A percentile compares a stretch with the other conserved stretches of the same genome.
Conservation (phyloP, 192 early-diverging fungal species). For the Coemansia furcata region DNA sequence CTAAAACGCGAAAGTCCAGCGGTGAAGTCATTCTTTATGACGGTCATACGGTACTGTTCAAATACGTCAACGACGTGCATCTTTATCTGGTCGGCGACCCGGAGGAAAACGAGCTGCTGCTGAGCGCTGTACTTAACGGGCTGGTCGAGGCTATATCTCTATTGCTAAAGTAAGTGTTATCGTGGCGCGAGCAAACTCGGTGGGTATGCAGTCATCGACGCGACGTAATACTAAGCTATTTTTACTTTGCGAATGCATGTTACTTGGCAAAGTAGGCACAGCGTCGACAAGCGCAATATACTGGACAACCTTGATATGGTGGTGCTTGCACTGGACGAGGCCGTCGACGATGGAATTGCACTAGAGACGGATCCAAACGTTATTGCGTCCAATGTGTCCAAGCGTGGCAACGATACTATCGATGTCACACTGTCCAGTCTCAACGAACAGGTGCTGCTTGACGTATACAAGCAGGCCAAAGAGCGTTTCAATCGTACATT, state of each 20-base stretch:
- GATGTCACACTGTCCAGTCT: slow-evolving; percentile 64
- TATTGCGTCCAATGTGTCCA: slow-evolving; percentile 74
- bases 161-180: slow-evolving; percentile 71
- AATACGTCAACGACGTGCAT: slow-evolving; percentile 80
- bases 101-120: slow-evolving; percentile 94
- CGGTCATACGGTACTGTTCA: slow-evolving; percentile 86
- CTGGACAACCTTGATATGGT: slow-evolving; percentile 92
- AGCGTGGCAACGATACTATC: slow-evolving; percentile 66
- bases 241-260: not conserved
- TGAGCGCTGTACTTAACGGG: slow-evolving; percentile 71
- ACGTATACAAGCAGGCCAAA: slow-evolving; percentile 75
- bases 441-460: slow-evolving; percentile 72
- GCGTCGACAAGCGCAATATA: slow-evolving; percentile 86
- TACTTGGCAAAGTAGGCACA: slow-evolving; percentile 51
- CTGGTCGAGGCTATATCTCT: slow-evolving; percentile 84
- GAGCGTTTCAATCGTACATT: slow-evolving; percentile 68
- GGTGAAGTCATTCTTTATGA: slow-evolving; percentile 95
- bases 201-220: too few relatives aligned
- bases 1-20: slow-evolving; percentile 78
- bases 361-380: slow-evolving; percentile 74
- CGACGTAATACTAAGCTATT: not conserved
- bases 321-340: slow-evolving; percentile 88
- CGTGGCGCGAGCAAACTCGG: slow-evolving; percentile 6
- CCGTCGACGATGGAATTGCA: slow-evolving; percentile 88
- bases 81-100: slow-evolving; percentile 87